These are phyloP conservation scores for Chaetomium sp. DNA, from an alignment of 2,329 filamentous ascomycete genomes.

Conservation along the genomic window DNA sequence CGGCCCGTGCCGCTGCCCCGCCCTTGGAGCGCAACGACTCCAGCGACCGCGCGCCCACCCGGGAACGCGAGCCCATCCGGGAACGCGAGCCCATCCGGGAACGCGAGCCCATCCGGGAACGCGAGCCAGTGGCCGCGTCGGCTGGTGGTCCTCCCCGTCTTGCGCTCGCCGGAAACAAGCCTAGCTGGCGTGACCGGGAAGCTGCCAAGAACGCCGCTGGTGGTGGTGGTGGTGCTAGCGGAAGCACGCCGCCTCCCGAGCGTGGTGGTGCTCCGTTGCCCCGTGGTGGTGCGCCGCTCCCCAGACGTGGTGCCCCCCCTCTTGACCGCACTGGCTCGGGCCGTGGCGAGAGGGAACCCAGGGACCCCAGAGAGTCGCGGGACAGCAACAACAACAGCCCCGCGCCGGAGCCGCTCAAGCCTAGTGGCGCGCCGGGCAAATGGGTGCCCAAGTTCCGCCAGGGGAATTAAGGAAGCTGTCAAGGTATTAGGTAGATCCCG, in stretches of 20 bases:
- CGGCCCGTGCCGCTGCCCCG: constrained; percentile 27
- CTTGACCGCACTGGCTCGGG: constrained; percentile 39
- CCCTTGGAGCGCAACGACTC: constrained; percentile 39
- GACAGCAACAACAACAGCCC: constrained; percentile 29
- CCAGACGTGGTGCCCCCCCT: constrained; percentile 33
- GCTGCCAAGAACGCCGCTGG: constrained; percentile 37
- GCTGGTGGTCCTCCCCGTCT: constrained; percentile 48
- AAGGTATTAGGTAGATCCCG: background rate
- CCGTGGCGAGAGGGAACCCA: constrained; percentile 32
- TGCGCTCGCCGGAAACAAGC: constrained; percentile 43
- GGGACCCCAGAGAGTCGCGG: constrained; percentile 16
- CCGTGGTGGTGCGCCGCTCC: constrained; percentile 17
- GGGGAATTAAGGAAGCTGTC: constrained; percentile 11
- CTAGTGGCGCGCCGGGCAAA: constrained; percentile 50
- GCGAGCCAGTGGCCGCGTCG: constrained; percentile 13
- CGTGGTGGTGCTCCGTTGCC: constrained; percentile 24
- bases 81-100: too few species aligned
- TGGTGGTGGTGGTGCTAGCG: background rate
- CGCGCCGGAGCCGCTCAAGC: constrained; percentile 44
- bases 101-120: too few species aligned
- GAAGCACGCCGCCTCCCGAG: constrained; percentile 18
- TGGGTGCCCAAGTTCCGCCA: constrained; percentile 46
- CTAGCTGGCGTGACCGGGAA: constrained; percentile 56
- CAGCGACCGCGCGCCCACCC: constrained; percentile 29
- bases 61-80: too few species aligned